Evolutionary conservation across 2,329 filamentous ascomycete species (phyloP).

Genomic region (Aspergillus pseudoglaucus): DNA sequence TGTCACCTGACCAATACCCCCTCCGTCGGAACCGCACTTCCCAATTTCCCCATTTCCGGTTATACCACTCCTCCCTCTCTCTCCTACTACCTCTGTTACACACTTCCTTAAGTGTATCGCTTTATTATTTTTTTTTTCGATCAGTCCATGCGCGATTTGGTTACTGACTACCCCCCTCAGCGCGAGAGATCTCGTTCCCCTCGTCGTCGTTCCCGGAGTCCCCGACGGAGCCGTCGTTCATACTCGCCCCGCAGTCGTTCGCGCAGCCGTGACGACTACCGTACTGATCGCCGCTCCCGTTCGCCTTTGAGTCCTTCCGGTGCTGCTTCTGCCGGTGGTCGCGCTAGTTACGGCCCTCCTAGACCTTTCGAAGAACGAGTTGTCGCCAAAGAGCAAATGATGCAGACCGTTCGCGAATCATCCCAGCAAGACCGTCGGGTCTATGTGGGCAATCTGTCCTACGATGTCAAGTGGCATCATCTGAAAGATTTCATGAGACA

Average conservation of each 20-base stretch:
- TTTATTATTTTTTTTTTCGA: conserved; percentile 9
- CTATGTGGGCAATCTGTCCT: conserved; percentile 97
- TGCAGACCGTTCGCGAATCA: conserved; percentile 85
- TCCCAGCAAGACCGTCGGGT: conserved; percentile 98
- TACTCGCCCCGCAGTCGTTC: conserved; percentile 75
- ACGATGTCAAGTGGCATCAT: conserved; percentile 99
- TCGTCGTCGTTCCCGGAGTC: conserved; percentile 72
- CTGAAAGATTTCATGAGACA: conserved; percentile 99
- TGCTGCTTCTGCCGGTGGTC: conserved; percentile 61
- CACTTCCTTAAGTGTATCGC: not conserved
- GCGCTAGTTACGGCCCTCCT: conserved; percentile 51
- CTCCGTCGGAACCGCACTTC: conserved; percentile 1
- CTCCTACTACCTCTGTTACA: not conserved
- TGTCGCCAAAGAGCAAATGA: conserved; percentile 86
- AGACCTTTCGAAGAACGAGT: conserved; percentile 79
- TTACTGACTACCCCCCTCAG: conserved; percentile 46
- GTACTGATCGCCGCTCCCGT: conserved; percentile 68
- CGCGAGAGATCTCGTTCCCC: conserved; percentile 68
- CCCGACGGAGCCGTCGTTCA: conserved; percentile 66
- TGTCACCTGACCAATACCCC: conserved; percentile 3
- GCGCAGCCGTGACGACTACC: conserved; percentile 70
- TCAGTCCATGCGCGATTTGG: conserved; percentile 18
- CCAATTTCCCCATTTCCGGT: not conserved
- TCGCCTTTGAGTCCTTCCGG: conserved; percentile 79
- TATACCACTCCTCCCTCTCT: conserved; percentile 1